phyloP scores from a whole-genome alignment of 1,139 yeast genomes.

The Kazachstania sp. region DNA sequence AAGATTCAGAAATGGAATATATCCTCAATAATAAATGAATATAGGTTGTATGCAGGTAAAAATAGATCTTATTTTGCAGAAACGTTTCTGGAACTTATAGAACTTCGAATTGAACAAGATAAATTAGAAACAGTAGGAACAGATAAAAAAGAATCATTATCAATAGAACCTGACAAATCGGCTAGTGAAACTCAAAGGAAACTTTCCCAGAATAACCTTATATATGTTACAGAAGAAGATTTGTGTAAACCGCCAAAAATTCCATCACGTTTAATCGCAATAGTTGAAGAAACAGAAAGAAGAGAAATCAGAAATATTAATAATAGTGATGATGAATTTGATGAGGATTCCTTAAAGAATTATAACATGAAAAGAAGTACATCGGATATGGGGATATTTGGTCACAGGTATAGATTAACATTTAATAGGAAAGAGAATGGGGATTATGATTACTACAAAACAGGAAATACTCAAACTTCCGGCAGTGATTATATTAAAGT shows the following conservation, averaged over 20 bases:
- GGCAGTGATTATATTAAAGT: slow-evolving; percentile 30
- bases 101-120: slow-evolving; percentile 11
- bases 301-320: not conserved
- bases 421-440: slow-evolving; percentile 27
- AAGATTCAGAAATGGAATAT: slow-evolving; percentile 85
- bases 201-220: slow-evolving; percentile 8
- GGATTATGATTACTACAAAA: slow-evolving; percentile 25
- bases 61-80: slow-evolving; percentile 75
- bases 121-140: not conserved
- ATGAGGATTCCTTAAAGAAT: not conserved
- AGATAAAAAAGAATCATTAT: not conserved
- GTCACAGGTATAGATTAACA: slow-evolving; percentile 28
- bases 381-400: slow-evolving; percentile 28
- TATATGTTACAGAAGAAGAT: slow-evolving; percentile 25
- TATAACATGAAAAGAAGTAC: slow-evolving; percentile 13
- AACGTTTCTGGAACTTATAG: slow-evolving; percentile 58
- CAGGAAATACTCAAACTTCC: slow-evolving; percentile 4
- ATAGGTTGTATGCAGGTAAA: slow-evolving; percentile 65
- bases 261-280: slow-evolving; percentile 23
- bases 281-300: slow-evolving; percentile 15
- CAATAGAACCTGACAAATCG: not conserved
- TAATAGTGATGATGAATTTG: slow-evolving; percentile 2
- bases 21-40: slow-evolving; percentile 76
- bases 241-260: slow-evolving; percentile 24
- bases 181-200: slow-evolving; percentile 5